Conservation (phyloP, 352 stramenopile genomes). For the Pythium rhizo-oryzae region DNA sequence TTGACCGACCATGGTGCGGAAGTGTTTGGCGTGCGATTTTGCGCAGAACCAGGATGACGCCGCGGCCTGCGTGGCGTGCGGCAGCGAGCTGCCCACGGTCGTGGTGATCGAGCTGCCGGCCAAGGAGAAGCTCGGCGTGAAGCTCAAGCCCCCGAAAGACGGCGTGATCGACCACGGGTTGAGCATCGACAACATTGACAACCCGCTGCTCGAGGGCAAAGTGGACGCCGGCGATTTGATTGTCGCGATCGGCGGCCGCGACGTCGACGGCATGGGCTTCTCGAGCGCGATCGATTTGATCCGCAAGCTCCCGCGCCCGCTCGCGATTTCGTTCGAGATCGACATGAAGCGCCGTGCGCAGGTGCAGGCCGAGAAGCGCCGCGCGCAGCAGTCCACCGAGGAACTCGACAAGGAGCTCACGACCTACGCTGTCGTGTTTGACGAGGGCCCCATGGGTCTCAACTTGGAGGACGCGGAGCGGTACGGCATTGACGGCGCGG, state of each 20-base stretch:
- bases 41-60: constrained; percentile 10
- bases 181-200: constrained; percentile 89
- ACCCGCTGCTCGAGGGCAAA: constrained; percentile 81
- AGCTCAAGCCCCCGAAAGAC: constrained; percentile 83
- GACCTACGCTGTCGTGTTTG: constrained; percentile 86
- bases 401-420: constrained; percentile 44
- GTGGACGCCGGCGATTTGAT: constrained; percentile 83
- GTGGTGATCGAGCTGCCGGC: constrained; percentile 81
- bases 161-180: constrained; percentile 84
- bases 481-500: constrained; percentile 82
- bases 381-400: constrained; percentile 68
- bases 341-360: constrained; percentile 62
- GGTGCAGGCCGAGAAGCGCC: constrained; percentile 60
- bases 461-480: constrained; percentile 86
- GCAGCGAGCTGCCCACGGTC: constrained; percentile 23
- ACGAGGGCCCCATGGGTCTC: constrained; percentile 82
- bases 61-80: constrained; percentile 2
- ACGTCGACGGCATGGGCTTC: constrained; percentile 81
- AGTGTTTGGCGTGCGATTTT: constrained; percentile 7
- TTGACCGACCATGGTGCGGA: background rate
- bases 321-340: constrained; percentile 86
- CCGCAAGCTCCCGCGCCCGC: constrained; percentile 74
- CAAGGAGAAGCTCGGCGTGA: constrained; percentile 87
- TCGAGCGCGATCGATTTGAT: constrained; percentile 85
- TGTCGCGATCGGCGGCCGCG: constrained; percentile 78